A percentile compares a stretch with the other conserved stretches of the same genome.
Evolutionary conservation across 768 basidiomycete genomes (phyloP).

Genomic region (Mycena latifolia): DNA sequence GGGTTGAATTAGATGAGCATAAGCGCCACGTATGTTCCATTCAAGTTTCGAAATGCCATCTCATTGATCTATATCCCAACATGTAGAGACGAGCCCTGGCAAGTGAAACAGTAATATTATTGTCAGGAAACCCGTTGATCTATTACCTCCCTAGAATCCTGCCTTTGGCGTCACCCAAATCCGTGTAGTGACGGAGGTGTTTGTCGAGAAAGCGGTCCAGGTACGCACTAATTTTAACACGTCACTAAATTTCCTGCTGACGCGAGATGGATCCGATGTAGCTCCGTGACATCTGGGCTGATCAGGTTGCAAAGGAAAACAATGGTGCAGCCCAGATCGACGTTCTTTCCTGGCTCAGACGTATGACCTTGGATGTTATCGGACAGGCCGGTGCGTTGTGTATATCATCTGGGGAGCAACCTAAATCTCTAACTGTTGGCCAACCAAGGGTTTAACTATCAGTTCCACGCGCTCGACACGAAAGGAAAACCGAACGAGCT

Average conservation of each 20-base stretch:
- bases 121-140: too few species aligned
- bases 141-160: too few species aligned
- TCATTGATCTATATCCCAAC: too few species aligned
- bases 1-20: slow-evolving; percentile 9
- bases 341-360: background rate
- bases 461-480: slow-evolving; percentile 1
- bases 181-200: background rate
- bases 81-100: too few species aligned
- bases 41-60: background rate
- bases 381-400: background rate
- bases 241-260: too few species aligned
- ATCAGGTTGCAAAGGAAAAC: background rate
- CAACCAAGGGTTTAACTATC: slow-evolving; percentile 5
- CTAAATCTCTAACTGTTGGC: background rate
- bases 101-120: too few species aligned
- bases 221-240: too few species aligned
- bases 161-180: background rate
- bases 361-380: slow-evolving; percentile 1
- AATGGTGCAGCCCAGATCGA: background rate
- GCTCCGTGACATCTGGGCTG: slow-evolving; percentile 3
- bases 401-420: too few species aligned
- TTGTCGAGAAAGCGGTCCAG: background rate
- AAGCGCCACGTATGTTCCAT: slow-evolving; percentile 14
- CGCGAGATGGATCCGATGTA: too few species aligned
- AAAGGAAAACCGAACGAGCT: slow-evolving; percentile 6